phyloP scores from a whole-genome alignment of 345 rosid genomes.

The Cardamine occulta region DNA sequence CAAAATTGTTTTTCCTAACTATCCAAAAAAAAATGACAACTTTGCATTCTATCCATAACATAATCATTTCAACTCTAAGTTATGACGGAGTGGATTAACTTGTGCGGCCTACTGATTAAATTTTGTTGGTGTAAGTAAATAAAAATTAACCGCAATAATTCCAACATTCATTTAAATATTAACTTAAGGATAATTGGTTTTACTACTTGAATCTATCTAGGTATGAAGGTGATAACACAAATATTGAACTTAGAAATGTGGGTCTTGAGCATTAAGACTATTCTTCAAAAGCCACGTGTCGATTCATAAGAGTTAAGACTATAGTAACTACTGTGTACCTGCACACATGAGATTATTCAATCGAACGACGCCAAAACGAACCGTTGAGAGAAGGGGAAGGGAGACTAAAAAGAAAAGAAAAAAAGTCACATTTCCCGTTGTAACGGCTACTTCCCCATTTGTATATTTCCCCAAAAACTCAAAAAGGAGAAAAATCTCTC shows the following conservation, averaged over 20 bases:
- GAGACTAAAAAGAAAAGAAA: background rate
- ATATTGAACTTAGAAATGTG: too few species aligned
- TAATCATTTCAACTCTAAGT: too few species aligned
- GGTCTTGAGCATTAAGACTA: too few species aligned
- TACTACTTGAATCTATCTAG: too few species aligned
- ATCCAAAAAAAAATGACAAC: too few species aligned
- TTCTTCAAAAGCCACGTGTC: background rate
- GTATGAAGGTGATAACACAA: too few species aligned
- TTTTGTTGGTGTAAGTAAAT: background rate
- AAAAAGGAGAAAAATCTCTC: background rate
- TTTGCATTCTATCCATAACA: too few species aligned
- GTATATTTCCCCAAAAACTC: slow-evolving; percentile 23
- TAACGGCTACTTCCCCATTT: slow-evolving; percentile 42
- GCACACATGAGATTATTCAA: slow-evolving; percentile 3
- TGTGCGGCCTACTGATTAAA: background rate
- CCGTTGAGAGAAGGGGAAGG: slow-evolving; percentile 19
- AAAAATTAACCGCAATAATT: background rate
- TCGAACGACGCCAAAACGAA: slow-evolving; percentile 13
- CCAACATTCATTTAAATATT: background rate
- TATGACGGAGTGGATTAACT: background rate
- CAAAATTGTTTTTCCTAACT: too few species aligned
- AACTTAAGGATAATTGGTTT: too few species aligned
- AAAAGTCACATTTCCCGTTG: background rate
- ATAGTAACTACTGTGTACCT: background rate
- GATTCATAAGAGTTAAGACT: background rate